A percentile compares a stretch with the other conserved stretches of the same genome.
These are phyloP conservation scores for Dacryopinax primogenitus DNA, from an alignment of 768 basidiomycete genomes.

Conservation along the genomic window DNA sequence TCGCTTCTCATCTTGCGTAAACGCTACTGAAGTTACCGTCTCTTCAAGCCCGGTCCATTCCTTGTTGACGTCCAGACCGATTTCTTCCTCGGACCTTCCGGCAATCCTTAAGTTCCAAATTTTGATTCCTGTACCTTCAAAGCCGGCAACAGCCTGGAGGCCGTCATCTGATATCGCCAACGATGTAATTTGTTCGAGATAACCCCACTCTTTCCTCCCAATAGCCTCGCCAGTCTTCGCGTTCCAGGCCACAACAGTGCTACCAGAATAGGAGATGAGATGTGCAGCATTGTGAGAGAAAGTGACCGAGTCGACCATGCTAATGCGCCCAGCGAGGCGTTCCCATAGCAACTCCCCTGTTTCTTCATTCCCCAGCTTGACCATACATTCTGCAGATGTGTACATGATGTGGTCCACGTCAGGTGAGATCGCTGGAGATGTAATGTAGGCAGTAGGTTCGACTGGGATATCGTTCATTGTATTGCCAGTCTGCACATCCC, in stretches of 20 bases:
- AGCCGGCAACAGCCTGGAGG: slow-evolving; percentile 31
- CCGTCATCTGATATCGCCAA: slow-evolving; percentile 33
- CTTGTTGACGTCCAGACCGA: slow-evolving; percentile 9
- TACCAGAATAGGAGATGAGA: slow-evolving; percentile 6
- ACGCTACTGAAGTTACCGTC: slow-evolving; percentile 33
- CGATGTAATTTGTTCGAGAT: slow-evolving; percentile 30
- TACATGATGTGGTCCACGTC: neutral
- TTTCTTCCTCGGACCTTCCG: slow-evolving; percentile 23
- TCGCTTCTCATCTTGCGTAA: slow-evolving; percentile 34
- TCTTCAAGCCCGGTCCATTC: slow-evolving; percentile 20
- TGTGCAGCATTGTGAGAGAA: slow-evolving; percentile 9
- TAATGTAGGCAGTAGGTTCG: neutral
- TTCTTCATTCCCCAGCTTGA: neutral
- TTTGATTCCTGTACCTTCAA: slow-evolving; percentile 31
- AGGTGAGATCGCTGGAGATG: neutral
- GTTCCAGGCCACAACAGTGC: slow-evolving; percentile 11
- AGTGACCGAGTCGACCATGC: neutral
- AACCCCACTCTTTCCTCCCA: neutral
- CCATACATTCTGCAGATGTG: neutral
- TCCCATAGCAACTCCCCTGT: neutral
- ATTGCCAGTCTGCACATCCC: slow-evolving; percentile 12
- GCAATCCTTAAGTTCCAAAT: slow-evolving; percentile 34
- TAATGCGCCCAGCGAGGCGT: slow-evolving; percentile 8
- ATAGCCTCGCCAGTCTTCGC: neutral
- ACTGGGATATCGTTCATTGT: neutral